phyloP scores from a whole-genome alignment of 2,329 filamentous ascomycete species.

The Colletotrichum liriopes region DNA sequence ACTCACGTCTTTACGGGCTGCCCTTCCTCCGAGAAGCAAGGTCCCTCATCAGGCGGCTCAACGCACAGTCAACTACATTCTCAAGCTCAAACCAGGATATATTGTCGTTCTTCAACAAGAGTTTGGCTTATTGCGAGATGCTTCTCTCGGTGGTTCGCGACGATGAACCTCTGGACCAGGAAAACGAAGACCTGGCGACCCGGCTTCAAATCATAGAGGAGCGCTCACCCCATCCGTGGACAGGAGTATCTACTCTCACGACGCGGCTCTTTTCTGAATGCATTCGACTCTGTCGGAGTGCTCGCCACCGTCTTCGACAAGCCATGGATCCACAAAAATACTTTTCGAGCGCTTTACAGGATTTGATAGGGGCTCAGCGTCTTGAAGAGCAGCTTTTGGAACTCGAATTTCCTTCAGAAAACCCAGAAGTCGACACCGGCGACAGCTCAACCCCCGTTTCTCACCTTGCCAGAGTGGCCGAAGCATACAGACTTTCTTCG shows the following conservation, averaged over 20 bases:
- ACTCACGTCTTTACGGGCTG: constrained; percentile 51
- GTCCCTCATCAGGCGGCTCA: constrained; percentile 47
- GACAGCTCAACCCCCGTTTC: constrained; percentile 48
- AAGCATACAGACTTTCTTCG: constrained; percentile 56
- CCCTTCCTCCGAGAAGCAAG: constrained; percentile 53
- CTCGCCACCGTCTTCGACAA: constrained; percentile 48
- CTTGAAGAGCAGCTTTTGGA: constrained; percentile 54
- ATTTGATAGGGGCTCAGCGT: constrained; percentile 53
- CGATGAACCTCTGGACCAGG: constrained; percentile 45
- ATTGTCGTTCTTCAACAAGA: constrained; percentile 57
- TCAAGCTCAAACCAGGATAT: constrained; percentile 48
- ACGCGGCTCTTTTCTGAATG: constrained; percentile 54
- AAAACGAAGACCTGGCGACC: neutral
- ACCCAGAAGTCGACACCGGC: constrained; percentile 48
- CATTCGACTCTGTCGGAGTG: constrained; percentile 55
- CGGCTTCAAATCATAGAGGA: constrained; percentile 21
- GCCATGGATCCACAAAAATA: constrained; percentile 46
- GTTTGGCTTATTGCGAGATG: constrained; percentile 58
- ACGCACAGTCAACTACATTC: constrained; percentile 41
- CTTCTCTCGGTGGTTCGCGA: constrained; percentile 56
- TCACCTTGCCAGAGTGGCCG: constrained; percentile 54
- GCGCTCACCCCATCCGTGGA: constrained; percentile 55
- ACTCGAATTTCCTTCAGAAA: constrained; percentile 48
- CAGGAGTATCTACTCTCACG: constrained; percentile 53
- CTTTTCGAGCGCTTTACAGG: constrained; percentile 48